Conservation (phyloP, 768 basidiomycete genomes). For the Sarcodon sp. region DNA sequence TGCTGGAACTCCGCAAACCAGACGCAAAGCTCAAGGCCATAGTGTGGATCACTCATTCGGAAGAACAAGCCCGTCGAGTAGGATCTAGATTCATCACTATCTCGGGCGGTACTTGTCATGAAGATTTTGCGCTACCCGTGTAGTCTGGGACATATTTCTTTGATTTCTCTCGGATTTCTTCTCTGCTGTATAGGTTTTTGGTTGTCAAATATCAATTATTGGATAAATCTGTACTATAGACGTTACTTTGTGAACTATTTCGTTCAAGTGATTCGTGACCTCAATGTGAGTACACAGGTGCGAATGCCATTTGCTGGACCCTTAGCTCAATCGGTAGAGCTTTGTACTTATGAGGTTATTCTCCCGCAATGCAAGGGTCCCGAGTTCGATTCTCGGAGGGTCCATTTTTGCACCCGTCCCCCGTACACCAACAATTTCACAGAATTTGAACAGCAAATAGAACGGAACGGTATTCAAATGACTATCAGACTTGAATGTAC, state of each 20-base stretch:
- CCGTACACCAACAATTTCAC: neutral
- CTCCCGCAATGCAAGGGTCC: constrained; percentile 41
- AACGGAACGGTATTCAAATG: neutral
- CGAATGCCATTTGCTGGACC: constrained; percentile 15
- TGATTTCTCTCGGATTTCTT: too few species aligned
- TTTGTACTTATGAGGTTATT: constrained; percentile 48
- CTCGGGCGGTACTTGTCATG: constrained; percentile 11
- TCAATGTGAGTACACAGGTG: neutral
- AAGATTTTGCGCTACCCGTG: constrained; percentile 6
- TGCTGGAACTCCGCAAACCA: constrained; percentile 32
- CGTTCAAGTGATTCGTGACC: too few species aligned
- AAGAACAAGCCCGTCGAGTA: constrained; percentile 63
- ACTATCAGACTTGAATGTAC: too few species aligned
- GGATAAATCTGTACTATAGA: too few species aligned
- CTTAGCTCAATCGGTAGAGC: constrained; percentile 53
- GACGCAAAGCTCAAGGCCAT: constrained; percentile 52
- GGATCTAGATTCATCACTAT: constrained; percentile 54
- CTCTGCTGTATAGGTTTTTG: too few species aligned
- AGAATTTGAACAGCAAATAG: neutral
- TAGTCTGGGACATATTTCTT: too few species aligned
- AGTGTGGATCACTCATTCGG: constrained; percentile 84
- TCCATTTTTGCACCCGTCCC: constrained; percentile 17
- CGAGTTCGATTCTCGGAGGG: constrained; percentile 53
- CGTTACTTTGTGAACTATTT: too few species aligned
- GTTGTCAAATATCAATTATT: too few species aligned